Evolutionary conservation across 1,284 basidiomycete species (phyloP).

Genomic region (Austroboletus sp.): DNA sequence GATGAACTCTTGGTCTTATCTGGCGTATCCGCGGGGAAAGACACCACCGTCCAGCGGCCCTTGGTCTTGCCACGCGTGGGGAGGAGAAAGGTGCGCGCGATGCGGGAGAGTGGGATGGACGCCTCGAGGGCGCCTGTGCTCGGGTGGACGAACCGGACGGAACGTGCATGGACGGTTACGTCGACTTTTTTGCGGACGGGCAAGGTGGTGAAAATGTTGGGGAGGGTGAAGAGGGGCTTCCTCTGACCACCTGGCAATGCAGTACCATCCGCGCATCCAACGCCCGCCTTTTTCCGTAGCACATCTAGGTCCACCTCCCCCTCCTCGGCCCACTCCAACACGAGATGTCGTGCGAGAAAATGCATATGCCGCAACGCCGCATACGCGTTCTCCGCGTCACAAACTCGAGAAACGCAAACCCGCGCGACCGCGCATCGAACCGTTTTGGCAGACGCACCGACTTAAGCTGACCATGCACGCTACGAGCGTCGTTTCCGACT

Average conservation of each 20-base stretch:
- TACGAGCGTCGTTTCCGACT: conserved; percentile 57
- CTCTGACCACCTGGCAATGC: conserved; percentile 64
- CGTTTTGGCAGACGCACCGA: conserved; percentile 85
- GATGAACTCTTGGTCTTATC: conserved; percentile 34
- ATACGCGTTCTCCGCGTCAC: conserved; percentile 76
- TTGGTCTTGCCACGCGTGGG: conserved; percentile 62
- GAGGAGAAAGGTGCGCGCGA: conserved; percentile 55
- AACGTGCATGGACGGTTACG: conserved; percentile 45
- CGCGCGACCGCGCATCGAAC: conserved; percentile 78
- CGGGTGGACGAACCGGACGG: conserved; percentile 47
- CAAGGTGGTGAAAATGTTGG: conserved; percentile 54
- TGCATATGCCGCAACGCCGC: conserved; percentile 86
- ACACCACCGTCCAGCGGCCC: conserved; percentile 59
- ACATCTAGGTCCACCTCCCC: conserved; percentile 66
- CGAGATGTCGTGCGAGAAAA: conserved; percentile 89
- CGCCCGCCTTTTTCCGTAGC: conserved; percentile 72
- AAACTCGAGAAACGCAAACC: conserved; percentile 96
- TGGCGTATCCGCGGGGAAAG: conserved; percentile 48
- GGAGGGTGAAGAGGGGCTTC: conserved; percentile 55
- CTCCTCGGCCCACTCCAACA: conserved; percentile 90
- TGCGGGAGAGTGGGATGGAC: conserved; percentile 39
- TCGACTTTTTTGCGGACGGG: conserved; percentile 68
- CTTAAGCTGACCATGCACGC: conserved; percentile 86
- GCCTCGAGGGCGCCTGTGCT: conserved; percentile 42
- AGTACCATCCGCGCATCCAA: conserved; percentile 61